A percentile compares a stretch with the other conserved stretches of the same genome.
Evolutionary conservation across 73 alveolate species (phyloP).

Genomic region (Paramecium primaurelia): DNA sequence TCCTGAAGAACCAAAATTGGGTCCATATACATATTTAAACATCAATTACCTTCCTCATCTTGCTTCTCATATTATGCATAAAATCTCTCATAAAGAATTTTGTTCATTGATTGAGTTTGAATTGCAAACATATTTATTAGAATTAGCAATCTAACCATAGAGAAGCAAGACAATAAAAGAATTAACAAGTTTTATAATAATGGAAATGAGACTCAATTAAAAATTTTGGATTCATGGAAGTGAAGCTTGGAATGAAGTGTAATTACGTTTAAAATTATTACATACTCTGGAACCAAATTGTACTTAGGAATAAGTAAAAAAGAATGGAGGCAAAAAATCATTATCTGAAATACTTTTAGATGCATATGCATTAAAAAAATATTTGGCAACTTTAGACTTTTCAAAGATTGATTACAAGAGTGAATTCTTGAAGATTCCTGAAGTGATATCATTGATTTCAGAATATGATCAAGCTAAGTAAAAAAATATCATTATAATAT

Average conservation of each 20-base stretch:
- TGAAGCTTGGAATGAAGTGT: constrained; percentile 41
- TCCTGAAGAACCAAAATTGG: constrained; percentile 19
- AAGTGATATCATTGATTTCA: not conserved
- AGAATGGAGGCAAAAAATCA: constrained; percentile 21
- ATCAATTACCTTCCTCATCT: constrained; percentile 29
- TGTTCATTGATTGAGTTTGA: constrained; percentile 33
- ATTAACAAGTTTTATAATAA: not conserved
- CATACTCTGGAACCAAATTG: not conserved
- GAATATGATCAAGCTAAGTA: constrained; percentile 43
- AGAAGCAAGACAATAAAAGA: not conserved
- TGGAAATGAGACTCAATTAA: constrained; percentile 4
- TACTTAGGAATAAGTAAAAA: not conserved
- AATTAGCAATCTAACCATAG: not conserved
- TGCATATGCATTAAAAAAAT: constrained; percentile 8
- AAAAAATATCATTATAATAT: not conserved
- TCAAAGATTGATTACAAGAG: constrained; percentile 8
- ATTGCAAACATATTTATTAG: not conserved
- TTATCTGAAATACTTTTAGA: constrained; percentile 13
- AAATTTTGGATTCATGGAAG: constrained; percentile 50
- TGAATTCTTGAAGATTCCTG: constrained; percentile 23
- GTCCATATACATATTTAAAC: constrained; percentile 12
- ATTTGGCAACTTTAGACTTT: not conserved
- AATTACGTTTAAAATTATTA: not conserved
- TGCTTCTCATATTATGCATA: not conserved
- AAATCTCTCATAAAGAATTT: not conserved